Evolutionary conservation across 805 yeast species (phyloP).

Genomic region (Debaryomyces prosopidis): DNA sequence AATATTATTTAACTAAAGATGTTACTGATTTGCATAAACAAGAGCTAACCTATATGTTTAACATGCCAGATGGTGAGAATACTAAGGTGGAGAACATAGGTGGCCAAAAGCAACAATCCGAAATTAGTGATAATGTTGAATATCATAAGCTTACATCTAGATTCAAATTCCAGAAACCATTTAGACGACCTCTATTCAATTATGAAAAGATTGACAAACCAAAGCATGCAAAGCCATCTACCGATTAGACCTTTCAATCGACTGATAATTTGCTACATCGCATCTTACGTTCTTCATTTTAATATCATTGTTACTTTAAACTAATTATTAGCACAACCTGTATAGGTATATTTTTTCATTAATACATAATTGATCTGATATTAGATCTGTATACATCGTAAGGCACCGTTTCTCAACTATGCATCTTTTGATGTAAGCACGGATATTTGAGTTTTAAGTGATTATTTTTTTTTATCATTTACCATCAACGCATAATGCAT

Average conservation of each 20-base stretch:
- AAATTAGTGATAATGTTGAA: conserved; percentile 15
- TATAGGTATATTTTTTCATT: too few species aligned
- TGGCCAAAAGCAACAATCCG: conserved; percentile 11
- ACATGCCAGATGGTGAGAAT: conserved; percentile 21
- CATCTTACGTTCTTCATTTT: too few species aligned
- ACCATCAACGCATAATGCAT: too few species aligned
- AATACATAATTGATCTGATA: too few species aligned
- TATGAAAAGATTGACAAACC: conserved; percentile 27
- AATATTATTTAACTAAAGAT: conserved; percentile 26
- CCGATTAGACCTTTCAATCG: not conserved
- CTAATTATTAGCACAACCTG: too few species aligned
- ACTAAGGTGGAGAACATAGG: conserved; percentile 21
- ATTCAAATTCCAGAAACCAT: conserved; percentile 23
- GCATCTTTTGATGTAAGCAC: too few species aligned
- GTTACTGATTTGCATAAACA: conserved; percentile 23
- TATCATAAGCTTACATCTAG: conserved; percentile 20
- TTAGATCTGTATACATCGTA: too few species aligned
- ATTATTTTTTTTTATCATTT: too few species aligned
- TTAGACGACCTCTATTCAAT: conserved; percentile 25
- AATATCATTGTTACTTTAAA: too few species aligned
- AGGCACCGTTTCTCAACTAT: too few species aligned
- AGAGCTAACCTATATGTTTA: conserved; percentile 21
- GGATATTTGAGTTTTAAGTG: too few species aligned
- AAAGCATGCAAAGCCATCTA: conserved; percentile 11
- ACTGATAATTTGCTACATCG: too few species aligned